These are phyloP conservation scores for Diutina scorzettiae DNA, from an alignment of 1,139 yeast species.

Conservation along the genomic window DNA sequence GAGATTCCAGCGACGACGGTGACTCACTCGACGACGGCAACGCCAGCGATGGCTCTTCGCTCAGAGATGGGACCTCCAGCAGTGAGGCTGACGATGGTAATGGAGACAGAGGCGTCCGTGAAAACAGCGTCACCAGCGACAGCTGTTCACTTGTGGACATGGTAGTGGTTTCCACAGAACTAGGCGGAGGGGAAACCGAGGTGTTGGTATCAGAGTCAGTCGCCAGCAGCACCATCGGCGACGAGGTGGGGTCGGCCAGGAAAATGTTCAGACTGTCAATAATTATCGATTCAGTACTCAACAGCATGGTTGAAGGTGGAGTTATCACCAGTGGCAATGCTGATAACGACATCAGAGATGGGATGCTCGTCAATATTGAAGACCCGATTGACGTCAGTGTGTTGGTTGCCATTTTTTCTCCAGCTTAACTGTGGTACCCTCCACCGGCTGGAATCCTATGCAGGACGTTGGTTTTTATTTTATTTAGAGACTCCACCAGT, in stretches of 20 bases:
- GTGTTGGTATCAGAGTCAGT: too few relatives aligned
- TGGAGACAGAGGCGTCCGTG: slow-evolving; percentile 8
- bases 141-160: slow-evolving; percentile 6
- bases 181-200: too few relatives aligned
- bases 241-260: too few relatives aligned
- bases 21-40: slow-evolving; percentile 3
- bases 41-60: neutral
- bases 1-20: neutral
- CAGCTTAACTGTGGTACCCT: too few relatives aligned
- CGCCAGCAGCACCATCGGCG: too few relatives aligned
- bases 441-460: too few relatives aligned
- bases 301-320: slow-evolving; percentile 7
- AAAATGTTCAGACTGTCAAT: too few relatives aligned
- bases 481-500: too few relatives aligned
- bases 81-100: slow-evolving; percentile 7
- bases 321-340: slow-evolving; percentile 2
- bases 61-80: neutral
- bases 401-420: neutral
- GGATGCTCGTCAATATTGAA: neutral
- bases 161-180: too few relatives aligned
- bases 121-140: slow-evolving; percentile 7
- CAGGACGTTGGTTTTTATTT: too few relatives aligned
- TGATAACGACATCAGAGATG: neutral
- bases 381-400: neutral
- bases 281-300: too few relatives aligned